phyloP scores from a whole-genome alignment of 768 basidiomycete genomes.

The Steccherinum ochraceum region DNA sequence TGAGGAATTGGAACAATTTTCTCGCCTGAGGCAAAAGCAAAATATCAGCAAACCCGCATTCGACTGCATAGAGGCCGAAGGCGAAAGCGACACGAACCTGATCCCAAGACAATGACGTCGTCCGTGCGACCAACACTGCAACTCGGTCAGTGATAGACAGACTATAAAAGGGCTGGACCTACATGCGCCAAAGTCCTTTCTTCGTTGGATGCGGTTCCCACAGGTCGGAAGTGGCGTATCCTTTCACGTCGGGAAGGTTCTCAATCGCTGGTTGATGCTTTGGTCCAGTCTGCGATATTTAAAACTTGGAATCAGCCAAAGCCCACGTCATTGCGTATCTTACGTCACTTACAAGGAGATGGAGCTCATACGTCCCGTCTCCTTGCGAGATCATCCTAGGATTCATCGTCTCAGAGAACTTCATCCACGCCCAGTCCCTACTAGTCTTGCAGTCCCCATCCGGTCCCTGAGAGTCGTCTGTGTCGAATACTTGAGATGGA shows the following conservation, averaged over 20 bases:
- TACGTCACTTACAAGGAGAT: slow-evolving; percentile 6
- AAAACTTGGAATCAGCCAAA: slow-evolving; percentile 1
- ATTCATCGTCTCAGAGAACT: neutral
- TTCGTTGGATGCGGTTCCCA: slow-evolving; percentile 13
- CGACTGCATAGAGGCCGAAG: no score
- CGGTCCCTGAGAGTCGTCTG: neutral
- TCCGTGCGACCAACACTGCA: slow-evolving; percentile 14
- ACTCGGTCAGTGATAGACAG: no score
- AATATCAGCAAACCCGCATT: no score
- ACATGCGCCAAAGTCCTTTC: slow-evolving; percentile 12
- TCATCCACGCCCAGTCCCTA: slow-evolving; percentile 8
- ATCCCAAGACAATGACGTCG: slow-evolving; percentile 12
- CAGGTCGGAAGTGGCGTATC: slow-evolving; percentile 12
- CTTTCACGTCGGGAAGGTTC: slow-evolving; percentile 8
- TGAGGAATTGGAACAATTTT: slow-evolving; percentile 5
- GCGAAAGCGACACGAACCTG: no score
- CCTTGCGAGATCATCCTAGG: slow-evolving; percentile 5
- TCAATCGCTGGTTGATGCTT: slow-evolving; percentile 10
- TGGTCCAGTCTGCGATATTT: slow-evolving; percentile 12
- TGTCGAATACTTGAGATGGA: neutral
- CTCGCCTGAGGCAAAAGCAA: neutral
- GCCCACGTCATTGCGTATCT: neutral
- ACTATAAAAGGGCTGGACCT: no score
- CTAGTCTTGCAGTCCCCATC: slow-evolving; percentile 3
- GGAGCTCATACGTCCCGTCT: slow-evolving; percentile 9